Base-by-base conservation (phyloP, 1,139 yeast genomes). In the Candida albicans region DNA sequence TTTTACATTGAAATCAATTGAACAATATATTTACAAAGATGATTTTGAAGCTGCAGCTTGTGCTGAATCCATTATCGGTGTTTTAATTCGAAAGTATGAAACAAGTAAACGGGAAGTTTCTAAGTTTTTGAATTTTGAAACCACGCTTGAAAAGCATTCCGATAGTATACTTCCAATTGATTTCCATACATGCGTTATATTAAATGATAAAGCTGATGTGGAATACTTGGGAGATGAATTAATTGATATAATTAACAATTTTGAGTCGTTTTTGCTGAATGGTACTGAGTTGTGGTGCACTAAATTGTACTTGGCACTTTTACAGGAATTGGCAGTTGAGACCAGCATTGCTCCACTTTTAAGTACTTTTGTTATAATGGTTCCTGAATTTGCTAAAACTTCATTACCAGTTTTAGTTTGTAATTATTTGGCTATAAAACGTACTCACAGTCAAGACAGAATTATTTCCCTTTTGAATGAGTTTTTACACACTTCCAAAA, bases 1-100 rank as follows among this genome's bases (percentile, higher is more conserved):
- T 46, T 40, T 40, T 31, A 39, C 55, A 8, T 44, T 58, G 36
- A 40, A 41, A 1, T 22, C 32, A 13, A 46, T 64, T 12, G 28
- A 53, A 4, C 39, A 43, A 7, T 48, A 44, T 30, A 28, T 49
- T 2, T 37, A 43, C 2, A 33, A 40, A 1, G 47, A 43, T 15
- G 42, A 50, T 35, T 30, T 53, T 0, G 50, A 53, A 12, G 51
- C 61, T 1, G 52, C 54, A 10, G 61, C 64, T 2, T 64, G 70
- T 41, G 65, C 70, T 32, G 78, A 75, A 37, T 53, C 68, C 1
- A 55, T 70, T 9, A 41, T 71, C 11, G 79, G 79, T 1, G 73
- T 65, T 2, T 53, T 74, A 28, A 49, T 69, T 2, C 47, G 57
- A 46, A 63, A 61, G 36, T 54, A 51, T 30, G 45, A 52, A 2